A percentile compares a stretch with the other conserved stretches of the same genome.
These are phyloP conservation scores for Hypoxylon sp. DNA, from an alignment of 2,329 filamentous ascomycete genomes.

Conservation along the genomic window DNA sequence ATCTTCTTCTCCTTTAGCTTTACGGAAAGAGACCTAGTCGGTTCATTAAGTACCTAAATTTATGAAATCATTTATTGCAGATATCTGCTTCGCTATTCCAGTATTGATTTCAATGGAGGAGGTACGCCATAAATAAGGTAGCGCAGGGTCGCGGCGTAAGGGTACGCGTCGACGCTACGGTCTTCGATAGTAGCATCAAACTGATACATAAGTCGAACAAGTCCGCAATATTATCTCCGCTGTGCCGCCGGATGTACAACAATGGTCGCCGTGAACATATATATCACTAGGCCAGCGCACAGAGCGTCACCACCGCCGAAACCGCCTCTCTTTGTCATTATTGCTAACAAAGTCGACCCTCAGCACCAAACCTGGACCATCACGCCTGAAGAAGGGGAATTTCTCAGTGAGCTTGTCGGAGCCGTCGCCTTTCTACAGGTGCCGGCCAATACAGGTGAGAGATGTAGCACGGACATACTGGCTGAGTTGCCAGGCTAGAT, in stretches of 20 bases:
- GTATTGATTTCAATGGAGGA: neutral
- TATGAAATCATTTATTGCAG: neutral
- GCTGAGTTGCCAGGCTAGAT: neutral
- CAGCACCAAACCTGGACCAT: neutral
- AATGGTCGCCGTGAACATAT: too few species aligned
- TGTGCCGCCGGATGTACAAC: too few species aligned
- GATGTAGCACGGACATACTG: neutral
- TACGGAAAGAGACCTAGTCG: too few species aligned
- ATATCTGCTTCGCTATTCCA: neutral
- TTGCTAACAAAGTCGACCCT: neutral
- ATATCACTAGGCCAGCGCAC: too few species aligned
- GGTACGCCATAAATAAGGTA: neutral
- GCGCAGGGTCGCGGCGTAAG: too few species aligned
- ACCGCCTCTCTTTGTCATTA: neutral
- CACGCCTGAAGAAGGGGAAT: neutral
- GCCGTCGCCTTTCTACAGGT: neutral
- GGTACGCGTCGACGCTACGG: too few species aligned
- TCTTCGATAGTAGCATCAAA: too few species aligned
- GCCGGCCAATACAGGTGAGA: too few species aligned
- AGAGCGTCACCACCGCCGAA: neutral
- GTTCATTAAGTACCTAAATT: too few species aligned
- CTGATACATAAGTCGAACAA: too few species aligned
- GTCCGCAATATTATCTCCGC: too few species aligned
- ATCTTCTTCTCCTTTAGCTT: too few species aligned
- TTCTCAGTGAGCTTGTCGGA: neutral